A percentile compares a stretch with the other conserved stretches of the same genome.
Conservation (phyloP, 192 early-diverging fungal species). For the Coemansia sp. region DNA sequence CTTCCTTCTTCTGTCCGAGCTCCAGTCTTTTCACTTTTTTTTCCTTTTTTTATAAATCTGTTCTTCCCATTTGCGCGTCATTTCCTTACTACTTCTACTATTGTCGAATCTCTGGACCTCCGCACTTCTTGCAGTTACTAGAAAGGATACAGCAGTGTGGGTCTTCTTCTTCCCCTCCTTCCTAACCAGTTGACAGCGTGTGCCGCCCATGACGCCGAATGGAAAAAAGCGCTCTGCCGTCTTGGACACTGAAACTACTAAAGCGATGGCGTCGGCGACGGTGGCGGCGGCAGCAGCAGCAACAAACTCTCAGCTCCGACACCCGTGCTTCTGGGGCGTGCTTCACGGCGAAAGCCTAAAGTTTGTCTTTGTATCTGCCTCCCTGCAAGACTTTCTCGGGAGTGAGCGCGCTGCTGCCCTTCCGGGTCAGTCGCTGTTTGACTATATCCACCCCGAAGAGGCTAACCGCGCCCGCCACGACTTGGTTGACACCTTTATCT, state of each 20-base stretch:
- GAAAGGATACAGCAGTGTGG: constrained; percentile 1
- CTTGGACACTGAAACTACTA: constrained; percentile 18
- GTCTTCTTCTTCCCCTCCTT: neutral
- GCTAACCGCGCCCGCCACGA: constrained; percentile 48
- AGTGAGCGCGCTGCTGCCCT: constrained; percentile 25
- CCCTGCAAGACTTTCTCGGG: constrained; percentile 43
- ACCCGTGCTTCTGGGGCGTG: constrained; percentile 56
- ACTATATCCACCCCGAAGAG: constrained; percentile 57
- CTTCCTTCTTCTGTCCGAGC: neutral
- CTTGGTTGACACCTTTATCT: constrained; percentile 39
- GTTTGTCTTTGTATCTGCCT: constrained; percentile 50
- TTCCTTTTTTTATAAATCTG: neutral
- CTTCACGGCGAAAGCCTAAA: constrained; percentile 47
- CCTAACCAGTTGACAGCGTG: constrained; percentile 13
- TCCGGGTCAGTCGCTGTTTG: constrained; percentile 47
- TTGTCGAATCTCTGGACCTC: constrained; percentile 1
- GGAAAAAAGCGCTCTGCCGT: constrained; percentile 47
- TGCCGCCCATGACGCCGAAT: constrained; percentile 37
- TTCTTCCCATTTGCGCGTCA: constrained; percentile 1
- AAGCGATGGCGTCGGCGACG: neutral
- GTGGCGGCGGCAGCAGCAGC: neutral
- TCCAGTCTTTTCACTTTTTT: neutral
- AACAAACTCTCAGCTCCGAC: constrained; percentile 8
- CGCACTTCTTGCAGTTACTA: neutral
- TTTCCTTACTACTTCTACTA: neutral